Conservation (phyloP, 176 grass and related monocot genomes). For the Paspalum notatum region DNA sequence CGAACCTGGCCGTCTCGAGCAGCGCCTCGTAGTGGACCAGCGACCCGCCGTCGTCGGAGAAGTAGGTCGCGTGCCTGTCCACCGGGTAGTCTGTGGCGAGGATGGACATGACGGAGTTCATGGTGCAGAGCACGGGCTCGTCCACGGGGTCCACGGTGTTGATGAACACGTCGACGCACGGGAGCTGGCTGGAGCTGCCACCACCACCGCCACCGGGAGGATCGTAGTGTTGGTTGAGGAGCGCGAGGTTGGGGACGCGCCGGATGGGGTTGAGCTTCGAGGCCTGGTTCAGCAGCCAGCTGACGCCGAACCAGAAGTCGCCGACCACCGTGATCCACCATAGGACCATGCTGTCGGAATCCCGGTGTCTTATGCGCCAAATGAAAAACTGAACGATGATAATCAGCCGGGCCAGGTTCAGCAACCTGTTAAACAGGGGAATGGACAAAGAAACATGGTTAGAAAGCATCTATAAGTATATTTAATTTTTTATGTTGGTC, state of each 20-base stretch:
- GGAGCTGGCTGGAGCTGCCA: slow-evolving; percentile 6
- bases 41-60: slow-evolving; percentile 48
- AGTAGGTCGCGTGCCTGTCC: slow-evolving; percentile 44
- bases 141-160: slow-evolving; percentile 50
- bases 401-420: slow-evolving; percentile 35
- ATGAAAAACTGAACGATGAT: slow-evolving; percentile 41
- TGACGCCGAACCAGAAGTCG: slow-evolving; percentile 54
- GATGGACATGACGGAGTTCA: slow-evolving; percentile 55
- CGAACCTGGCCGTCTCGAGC: slow-evolving; percentile 34
- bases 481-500: no score
- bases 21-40: slow-evolving; percentile 49
- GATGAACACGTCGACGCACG: slow-evolving; percentile 46
- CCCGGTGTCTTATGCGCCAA: slow-evolving; percentile 41
- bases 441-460: no score
- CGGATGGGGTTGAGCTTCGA: slow-evolving; percentile 49
- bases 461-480: no score
- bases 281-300: slow-evolving; percentile 57
- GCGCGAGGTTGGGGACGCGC: slow-evolving; percentile 35
- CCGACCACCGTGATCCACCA: slow-evolving; percentile 41
- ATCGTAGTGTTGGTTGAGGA: slow-evolving; percentile 11
- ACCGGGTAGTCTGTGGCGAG: slow-evolving; percentile 55
- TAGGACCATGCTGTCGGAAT: slow-evolving; percentile 33
- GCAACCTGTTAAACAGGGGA: slow-evolving; percentile 16
- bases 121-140: slow-evolving; percentile 45
- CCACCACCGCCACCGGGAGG: background rate